Percentiles rank a stretch among this genome's conserved stretches.
These are phyloP conservation scores for Lasiosphaeria miniovina DNA, from an alignment of 495 filamentous ascomycete species.

Conservation along the genomic window DNA sequence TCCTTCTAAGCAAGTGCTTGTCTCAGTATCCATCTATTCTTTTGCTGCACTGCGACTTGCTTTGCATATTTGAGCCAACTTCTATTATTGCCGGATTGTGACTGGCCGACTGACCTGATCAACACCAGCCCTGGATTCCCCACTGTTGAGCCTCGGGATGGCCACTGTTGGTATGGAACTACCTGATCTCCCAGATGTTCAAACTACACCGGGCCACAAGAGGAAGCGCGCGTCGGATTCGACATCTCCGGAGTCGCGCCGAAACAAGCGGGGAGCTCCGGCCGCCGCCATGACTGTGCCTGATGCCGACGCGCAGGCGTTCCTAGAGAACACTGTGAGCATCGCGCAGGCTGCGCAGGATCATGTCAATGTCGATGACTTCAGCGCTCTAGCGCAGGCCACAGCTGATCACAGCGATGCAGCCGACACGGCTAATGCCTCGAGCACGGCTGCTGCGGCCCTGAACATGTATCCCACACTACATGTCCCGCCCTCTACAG, in stretches of 20 bases:
- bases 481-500: conserved; percentile 68
- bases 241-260: conserved; percentile 41
- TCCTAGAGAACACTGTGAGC: conserved; percentile 44
- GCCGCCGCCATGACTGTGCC: conserved; percentile 36
- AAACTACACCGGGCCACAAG: conserved; percentile 40
- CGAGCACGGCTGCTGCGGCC: conserved; percentile 70
- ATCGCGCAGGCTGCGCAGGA: conserved; percentile 46
- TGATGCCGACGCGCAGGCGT: conserved; percentile 37
- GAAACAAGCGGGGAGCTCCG: conserved; percentile 43
- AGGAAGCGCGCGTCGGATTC: conserved; percentile 44
- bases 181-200: conserved; percentile 28
- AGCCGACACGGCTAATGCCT: conserved; percentile 47
- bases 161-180: conserved; percentile 44
- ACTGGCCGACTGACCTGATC: conserved; percentile 11
- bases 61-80: not conserved
- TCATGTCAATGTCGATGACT: conserved; percentile 44
- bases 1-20: too few relatives aligned
- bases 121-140: conserved; percentile 11
- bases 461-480: conserved; percentile 64
- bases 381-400: conserved; percentile 47
- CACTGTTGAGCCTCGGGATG: conserved; percentile 33
- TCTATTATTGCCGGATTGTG: not conserved
- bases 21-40: too few relatives aligned
- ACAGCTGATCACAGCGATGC: conserved; percentile 45
- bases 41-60: too few relatives aligned